Evolutionary conservation across 2,329 filamentous ascomycete species (phyloP).

Genomic region (Beauveria pseudobassiana): DNA sequence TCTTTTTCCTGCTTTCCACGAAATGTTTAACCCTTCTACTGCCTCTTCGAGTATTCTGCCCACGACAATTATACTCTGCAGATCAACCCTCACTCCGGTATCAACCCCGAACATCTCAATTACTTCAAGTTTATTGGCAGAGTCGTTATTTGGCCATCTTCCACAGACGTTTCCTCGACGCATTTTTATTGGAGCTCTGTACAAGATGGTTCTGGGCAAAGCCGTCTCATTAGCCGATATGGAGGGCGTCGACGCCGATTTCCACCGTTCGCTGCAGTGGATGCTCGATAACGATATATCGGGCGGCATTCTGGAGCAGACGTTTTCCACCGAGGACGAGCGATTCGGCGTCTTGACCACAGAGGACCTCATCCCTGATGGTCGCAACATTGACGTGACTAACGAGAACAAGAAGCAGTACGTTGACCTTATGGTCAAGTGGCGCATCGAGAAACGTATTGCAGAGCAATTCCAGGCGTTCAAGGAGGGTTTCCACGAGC

Average conservation of each 20-base stretch:
- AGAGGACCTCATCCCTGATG: constrained; percentile 86
- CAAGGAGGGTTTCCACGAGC: constrained; percentile 93
- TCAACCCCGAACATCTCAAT: constrained; percentile 98
- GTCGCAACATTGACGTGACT: constrained; percentile 88
- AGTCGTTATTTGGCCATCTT: constrained; percentile 94
- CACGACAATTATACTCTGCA: constrained; percentile 99
- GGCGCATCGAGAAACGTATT: constrained; percentile 98
- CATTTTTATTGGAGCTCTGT: constrained; percentile 98
- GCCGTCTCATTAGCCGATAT: constrained; percentile 87
- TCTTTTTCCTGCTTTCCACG: constrained; percentile 99
- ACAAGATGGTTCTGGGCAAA: constrained; percentile 98
- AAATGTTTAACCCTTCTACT: constrained; percentile 99
- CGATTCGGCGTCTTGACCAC: constrained; percentile 91
- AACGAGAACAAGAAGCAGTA: constrained; percentile 99
- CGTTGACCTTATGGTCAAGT: constrained; percentile 96
- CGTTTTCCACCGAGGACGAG: constrained; percentile 95
- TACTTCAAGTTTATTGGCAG: constrained; percentile 99
- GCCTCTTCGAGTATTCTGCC: constrained; percentile 96
- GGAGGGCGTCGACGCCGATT: constrained; percentile 98
- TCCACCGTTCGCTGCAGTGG: constrained; percentile 94
- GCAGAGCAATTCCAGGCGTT: constrained; percentile 98
- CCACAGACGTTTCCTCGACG: constrained; percentile 93
- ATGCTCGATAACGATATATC: constrained; percentile 95
- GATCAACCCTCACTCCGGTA: constrained; percentile 98
- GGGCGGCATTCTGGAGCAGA: constrained; percentile 86